Percentiles rank a stretch among this genome's conserved stretches.
phyloP scores from a whole-genome alignment of 1,284 basidiomycete genomes.

The Malassezia restricta region DNA sequence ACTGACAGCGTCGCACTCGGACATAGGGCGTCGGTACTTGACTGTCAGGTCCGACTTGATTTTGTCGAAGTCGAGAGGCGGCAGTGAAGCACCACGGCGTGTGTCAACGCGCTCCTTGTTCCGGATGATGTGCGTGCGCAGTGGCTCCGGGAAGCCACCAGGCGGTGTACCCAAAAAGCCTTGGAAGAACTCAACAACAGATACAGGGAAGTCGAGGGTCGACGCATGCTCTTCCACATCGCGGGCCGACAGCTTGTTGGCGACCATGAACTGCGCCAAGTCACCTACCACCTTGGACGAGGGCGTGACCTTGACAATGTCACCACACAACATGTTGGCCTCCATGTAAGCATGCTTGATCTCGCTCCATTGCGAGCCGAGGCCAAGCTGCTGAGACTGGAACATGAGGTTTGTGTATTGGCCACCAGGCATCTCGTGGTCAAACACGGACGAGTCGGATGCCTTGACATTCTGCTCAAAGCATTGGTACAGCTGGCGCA shows the following conservation, averaged over 20 bases:
- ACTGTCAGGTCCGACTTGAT: conserved; percentile 81
- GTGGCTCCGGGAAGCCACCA: conserved; percentile 94
- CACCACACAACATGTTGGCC: conserved; percentile 63
- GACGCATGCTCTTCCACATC: conserved; percentile 77
- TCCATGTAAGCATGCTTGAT: conserved; percentile 94
- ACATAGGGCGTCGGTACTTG: conserved; percentile 90
- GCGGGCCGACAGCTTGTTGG: conserved; percentile 74
- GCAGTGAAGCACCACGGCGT: conserved; percentile 75
- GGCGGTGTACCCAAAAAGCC: conserved; percentile 67
- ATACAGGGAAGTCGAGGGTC: conserved; percentile 86
- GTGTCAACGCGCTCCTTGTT: conserved; percentile 85
- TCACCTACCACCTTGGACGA: conserved; percentile 99
- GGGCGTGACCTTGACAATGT: conserved; percentile 98
- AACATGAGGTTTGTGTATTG: conserved; percentile 57
- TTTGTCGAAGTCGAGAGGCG: conserved; percentile 85
- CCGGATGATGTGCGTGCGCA: conserved; percentile 81
- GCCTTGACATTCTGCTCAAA: conserved; percentile 98
- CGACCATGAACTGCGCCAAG: conserved; percentile 93
- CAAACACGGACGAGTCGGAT: conserved; percentile 74
- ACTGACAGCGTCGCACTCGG: conserved; percentile 67
- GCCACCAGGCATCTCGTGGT: conserved; percentile 99
- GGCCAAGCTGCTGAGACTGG: conserved; percentile 93
- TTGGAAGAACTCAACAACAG: conserved; percentile 50
- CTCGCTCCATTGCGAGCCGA: conserved; percentile 94
- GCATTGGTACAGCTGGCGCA: conserved; percentile 84